These are phyloP conservation scores for Colletotrichum caudatum DNA, from an alignment of 2,329 filamentous ascomycete genomes.

Conservation along the genomic window DNA sequence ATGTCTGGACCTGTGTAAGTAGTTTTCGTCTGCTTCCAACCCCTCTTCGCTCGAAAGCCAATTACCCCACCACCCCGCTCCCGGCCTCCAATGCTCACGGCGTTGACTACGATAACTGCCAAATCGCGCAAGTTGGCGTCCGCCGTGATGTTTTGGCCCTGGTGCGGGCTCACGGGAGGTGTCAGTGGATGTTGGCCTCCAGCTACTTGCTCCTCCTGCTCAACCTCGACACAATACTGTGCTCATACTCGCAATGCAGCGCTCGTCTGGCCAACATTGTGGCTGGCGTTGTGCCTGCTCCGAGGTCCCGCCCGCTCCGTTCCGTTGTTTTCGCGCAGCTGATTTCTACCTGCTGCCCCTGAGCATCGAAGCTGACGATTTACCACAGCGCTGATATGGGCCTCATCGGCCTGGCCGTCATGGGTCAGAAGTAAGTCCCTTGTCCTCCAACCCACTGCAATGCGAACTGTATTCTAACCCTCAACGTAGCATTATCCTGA, in stretches of 20 bases:
- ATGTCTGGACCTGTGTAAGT: slow-evolving; percentile 79
- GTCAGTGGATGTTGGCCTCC: slow-evolving; percentile 17
- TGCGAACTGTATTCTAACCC: slow-evolving; percentile 18
- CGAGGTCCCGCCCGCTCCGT: slow-evolving; percentile 53
- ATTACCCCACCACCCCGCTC: slow-evolving; percentile 58
- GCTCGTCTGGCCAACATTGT: slow-evolving; percentile 78
- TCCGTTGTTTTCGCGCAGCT: slow-evolving; percentile 44
- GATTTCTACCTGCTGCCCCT: slow-evolving; percentile 38
- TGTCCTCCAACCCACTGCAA: too few relatives aligned
- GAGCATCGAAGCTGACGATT: slow-evolving; percentile 63
- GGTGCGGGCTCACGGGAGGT: slow-evolving; percentile 23
- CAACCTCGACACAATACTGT: slow-evolving; percentile 16
- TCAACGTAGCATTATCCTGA: slow-evolving; percentile 86
- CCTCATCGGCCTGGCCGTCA: slow-evolving; percentile 93
- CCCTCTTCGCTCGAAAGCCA: slow-evolving; percentile 29
- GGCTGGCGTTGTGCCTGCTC: slow-evolving; percentile 45
- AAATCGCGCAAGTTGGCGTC: slow-evolving; percentile 51
- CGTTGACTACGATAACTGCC: slow-evolving; percentile 45
- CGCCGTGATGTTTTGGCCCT: slow-evolving; percentile 12
- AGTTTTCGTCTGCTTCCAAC: slow-evolving; percentile 45
- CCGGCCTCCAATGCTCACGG: slow-evolving; percentile 43
- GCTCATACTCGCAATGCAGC: slow-evolving; percentile 57
- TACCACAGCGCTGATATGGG: slow-evolving; percentile 83
- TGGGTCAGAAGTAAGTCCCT: slow-evolving; percentile 64
- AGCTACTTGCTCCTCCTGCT: slow-evolving; percentile 13